Evolutionary conservation across 441 rosid species (phyloP), one percentile per base, ranked within the genome.

Genomic region (Populus hybrid): DNA sequence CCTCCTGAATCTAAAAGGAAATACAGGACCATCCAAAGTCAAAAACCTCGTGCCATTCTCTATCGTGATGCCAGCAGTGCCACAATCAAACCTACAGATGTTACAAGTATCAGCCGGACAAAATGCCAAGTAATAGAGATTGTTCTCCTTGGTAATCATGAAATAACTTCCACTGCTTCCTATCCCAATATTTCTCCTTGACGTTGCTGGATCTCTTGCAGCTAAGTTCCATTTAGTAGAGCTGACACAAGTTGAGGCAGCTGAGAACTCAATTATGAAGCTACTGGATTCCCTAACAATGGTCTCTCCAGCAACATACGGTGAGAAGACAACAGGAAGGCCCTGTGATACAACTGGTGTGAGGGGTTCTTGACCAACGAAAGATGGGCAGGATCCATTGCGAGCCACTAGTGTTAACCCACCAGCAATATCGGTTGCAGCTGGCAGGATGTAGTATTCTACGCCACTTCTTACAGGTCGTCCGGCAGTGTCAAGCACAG

Each of bases 1-100:
- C 56, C 71, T 74, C 40, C 56, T 28, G 45, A 79, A 79, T 26
- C 64, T 29, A 9, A 74, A 79, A 63, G 74, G 77, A 42, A 74
- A 74, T 31, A 74, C 81, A 59, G 74, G n/a, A 45, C 33, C 81
- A 40, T 74, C 81, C 64, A 79, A 42, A 0, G 64, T 73, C 74
- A 79, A 21, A 24, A 74, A 63, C 24, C 78, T 69, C 31, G 2
- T 74, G 11, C 66, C 77, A 63, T 74, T 7, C 74, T 71, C 71
- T 5, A 69, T 16, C 66, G 31, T 21, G 61, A 79, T 63, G 9
- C 77, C 74, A n/a, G 64, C 74, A 28, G 38, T 11, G 9, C 74
- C 70, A 42, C 81, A 74, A 18, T 74, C 61, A 2, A 68, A 68
- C 73, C 31, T 68, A 2, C 78, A 76, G 35, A 3, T 24, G 20